These are phyloP conservation scores for Kandelia obovata DNA, from an alignment of 345 rosid genomes.

Conservation along the genomic window DNA sequence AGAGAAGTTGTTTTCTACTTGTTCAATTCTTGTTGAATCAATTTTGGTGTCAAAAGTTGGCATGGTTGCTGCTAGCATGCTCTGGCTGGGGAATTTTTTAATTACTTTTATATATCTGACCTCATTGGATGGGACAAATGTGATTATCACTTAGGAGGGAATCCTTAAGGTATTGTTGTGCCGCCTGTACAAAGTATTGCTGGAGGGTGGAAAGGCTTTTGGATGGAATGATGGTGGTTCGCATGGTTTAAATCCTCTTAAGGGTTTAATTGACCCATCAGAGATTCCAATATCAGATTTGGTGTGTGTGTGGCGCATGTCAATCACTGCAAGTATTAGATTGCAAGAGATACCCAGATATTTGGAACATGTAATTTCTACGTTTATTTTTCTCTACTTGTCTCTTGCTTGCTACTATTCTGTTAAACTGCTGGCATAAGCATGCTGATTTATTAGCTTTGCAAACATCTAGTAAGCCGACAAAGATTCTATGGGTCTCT, in stretches of 20 bases:
- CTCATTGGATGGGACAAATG: too few relatives aligned
- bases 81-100: too few relatives aligned
- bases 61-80: too few relatives aligned
- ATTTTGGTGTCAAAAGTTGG: too few relatives aligned
- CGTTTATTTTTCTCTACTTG: background rate
- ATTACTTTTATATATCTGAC: too few relatives aligned
- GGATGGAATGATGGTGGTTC: constrained; percentile 73
- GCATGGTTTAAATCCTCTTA: constrained; percentile 31
- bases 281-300: constrained; percentile 72
- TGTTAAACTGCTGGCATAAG: background rate
- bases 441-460: background rate
- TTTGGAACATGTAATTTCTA: constrained; percentile 67
- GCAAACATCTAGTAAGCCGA: background rate
- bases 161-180: constrained; percentile 38
- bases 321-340: constrained; percentile 74
- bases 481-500: background rate
- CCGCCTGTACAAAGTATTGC: constrained; percentile 94
- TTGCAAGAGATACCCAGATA: constrained; percentile 74
- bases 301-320: constrained; percentile 80
- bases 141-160: constrained; percentile 23
- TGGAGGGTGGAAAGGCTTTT: constrained; percentile 92
- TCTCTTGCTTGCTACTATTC: constrained; percentile 8
- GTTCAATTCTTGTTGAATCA: too few relatives aligned
- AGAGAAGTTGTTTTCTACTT: too few relatives aligned
- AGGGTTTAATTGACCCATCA: constrained; percentile 52